phyloP scores from a whole-genome alignment of 1,139 yeast genomes.

The Kurtzmaniella quercitrusa region DNA sequence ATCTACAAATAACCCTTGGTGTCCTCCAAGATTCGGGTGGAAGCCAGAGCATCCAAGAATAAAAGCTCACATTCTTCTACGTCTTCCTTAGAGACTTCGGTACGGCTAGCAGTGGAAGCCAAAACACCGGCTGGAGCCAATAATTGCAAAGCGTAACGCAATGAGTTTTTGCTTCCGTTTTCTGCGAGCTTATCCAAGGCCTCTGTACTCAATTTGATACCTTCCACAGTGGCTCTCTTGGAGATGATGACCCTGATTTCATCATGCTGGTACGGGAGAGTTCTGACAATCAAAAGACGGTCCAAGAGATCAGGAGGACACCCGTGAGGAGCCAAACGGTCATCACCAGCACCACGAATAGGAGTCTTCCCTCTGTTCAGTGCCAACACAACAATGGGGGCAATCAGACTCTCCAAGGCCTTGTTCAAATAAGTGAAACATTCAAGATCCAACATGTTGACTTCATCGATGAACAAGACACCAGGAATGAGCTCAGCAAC shows the following conservation, averaged over 20 bases:
- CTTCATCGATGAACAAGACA: constrained; percentile 95
- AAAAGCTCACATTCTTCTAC: constrained; percentile 82
- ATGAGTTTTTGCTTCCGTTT: constrained; percentile 70
- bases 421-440: constrained; percentile 91
- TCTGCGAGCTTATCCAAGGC: constrained; percentile 72
- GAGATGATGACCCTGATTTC: constrained; percentile 80
- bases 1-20: constrained; percentile 43
- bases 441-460: constrained; percentile 95
- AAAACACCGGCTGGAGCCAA: constrained; percentile 87
- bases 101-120: constrained; percentile 68
- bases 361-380: constrained; percentile 93
- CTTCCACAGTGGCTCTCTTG: constrained; percentile 77
- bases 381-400: constrained; percentile 93
- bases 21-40: constrained; percentile 69
- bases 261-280: constrained; percentile 78
- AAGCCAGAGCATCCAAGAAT: constrained; percentile 85
- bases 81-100: constrained; percentile 65
- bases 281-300: constrained; percentile 84
- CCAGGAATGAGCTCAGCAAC: constrained; percentile 98
- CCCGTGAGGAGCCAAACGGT: constrained; percentile 85
- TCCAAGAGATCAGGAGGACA: constrained; percentile 94
- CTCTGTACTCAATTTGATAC: constrained; percentile 54
- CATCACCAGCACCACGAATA: constrained; percentile 86
- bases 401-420: constrained; percentile 86
- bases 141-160: constrained; percentile 88